phyloP scores from a whole-genome alignment of 306 rosid genomes.

The Cajanus cajan region DNA sequence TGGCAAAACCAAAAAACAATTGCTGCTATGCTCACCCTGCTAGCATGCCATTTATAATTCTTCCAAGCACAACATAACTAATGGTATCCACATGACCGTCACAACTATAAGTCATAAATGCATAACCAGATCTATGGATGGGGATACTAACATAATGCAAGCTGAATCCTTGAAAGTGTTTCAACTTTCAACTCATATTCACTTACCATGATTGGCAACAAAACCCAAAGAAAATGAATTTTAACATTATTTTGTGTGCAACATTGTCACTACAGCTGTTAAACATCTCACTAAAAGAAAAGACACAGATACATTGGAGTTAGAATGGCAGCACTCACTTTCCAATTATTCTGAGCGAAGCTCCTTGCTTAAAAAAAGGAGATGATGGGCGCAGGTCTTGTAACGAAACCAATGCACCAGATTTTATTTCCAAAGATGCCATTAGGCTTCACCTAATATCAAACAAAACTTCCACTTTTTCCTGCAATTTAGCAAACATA shows the following conservation, averaged over 20 bases:
- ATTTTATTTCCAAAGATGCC: conserved; percentile 43
- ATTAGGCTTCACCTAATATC: conserved; percentile 13
- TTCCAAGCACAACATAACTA: background rate
- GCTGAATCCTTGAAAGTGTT: background rate
- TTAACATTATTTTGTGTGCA: background rate
- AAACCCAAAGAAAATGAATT: background rate
- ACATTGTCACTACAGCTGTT: background rate
- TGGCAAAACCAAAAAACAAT: too few relatives aligned
- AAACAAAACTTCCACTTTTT: background rate
- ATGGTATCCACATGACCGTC: background rate
- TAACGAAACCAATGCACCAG: conserved; percentile 62
- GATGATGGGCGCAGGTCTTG: conserved; percentile 58
- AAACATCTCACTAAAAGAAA: background rate
- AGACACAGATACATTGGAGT: background rate
- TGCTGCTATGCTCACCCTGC: too few relatives aligned
- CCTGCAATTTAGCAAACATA: conserved; percentile 17
- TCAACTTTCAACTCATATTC: background rate
- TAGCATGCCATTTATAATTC: background rate
- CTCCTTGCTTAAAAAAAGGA: conserved; percentile 70
- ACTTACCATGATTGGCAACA: background rate
- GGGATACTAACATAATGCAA: background rate
- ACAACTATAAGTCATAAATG: conserved; percentile 8
- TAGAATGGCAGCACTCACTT: conserved; percentile 47
- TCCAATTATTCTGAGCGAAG: conserved; percentile 73
- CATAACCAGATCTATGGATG: conserved; percentile 13